These are phyloP conservation scores for Xenoacremonium recifei DNA, from an alignment of 2,329 filamentous ascomycete species.

Conservation along the genomic window DNA sequence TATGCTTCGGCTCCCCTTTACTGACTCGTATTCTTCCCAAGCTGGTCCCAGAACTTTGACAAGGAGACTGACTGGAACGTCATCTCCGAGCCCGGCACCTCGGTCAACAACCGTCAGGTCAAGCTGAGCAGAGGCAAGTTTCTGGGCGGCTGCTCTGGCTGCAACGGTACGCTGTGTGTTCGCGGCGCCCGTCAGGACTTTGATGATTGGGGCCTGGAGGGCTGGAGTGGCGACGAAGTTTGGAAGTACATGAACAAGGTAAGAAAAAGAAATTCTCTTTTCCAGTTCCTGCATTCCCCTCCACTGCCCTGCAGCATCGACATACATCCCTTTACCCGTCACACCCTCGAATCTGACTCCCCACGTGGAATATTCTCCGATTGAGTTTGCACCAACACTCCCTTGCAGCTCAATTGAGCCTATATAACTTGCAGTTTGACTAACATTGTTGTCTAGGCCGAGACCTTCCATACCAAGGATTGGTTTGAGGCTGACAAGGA, in stretches of 20 bases:
- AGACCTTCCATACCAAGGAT: slow-evolving; percentile 56
- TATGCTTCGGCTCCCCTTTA: too few relatives aligned
- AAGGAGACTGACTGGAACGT: slow-evolving; percentile 53
- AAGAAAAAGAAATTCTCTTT: neutral
- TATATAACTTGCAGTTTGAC: neutral
- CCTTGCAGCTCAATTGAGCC: neutral
- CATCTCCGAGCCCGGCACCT: slow-evolving; percentile 36
- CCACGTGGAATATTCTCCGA: neutral
- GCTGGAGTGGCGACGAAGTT: slow-evolving; percentile 57
- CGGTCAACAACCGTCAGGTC: slow-evolving; percentile 41
- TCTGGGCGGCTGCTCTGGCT: slow-evolving; percentile 47
- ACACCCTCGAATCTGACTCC: too few relatives aligned
- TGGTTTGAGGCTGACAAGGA: slow-evolving; percentile 52
- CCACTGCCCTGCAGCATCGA: neutral
- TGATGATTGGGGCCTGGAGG: slow-evolving; percentile 55
- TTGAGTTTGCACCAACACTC: neutral
- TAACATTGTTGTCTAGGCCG: slow-evolving; percentile 33
- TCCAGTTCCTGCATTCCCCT: neutral
- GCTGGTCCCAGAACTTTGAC: slow-evolving; percentile 46
- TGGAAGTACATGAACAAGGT: slow-evolving; percentile 57
- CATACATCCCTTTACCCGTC: too few relatives aligned
- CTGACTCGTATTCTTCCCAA: slow-evolving; percentile 7
- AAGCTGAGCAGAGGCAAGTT: slow-evolving; percentile 49
- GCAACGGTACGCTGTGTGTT: slow-evolving; percentile 50
- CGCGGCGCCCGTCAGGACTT: slow-evolving; percentile 46